These are phyloP conservation scores for Balamuthia mandrillaris DNA, from an alignment of 208 protist genomes.

Conservation along the genomic window DNA sequence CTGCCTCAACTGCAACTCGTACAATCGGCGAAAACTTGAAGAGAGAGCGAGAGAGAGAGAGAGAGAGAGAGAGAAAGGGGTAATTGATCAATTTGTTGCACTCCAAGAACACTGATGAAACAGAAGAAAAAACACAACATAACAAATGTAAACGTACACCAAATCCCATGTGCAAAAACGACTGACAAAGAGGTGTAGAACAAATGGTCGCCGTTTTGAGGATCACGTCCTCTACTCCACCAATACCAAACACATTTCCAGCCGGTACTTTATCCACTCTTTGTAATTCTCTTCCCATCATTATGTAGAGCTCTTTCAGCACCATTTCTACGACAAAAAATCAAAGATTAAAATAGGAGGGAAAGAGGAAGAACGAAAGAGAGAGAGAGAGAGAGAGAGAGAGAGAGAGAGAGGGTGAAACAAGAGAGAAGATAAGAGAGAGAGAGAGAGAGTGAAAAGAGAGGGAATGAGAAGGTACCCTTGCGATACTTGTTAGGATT, in stretches of 20 bases:
- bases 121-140: not conserved
- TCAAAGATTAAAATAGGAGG: too few relatives aligned
- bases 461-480: not conserved
- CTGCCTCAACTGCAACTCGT: constrained; percentile 89
- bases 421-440: not conserved
- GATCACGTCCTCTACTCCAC: constrained; percentile 83
- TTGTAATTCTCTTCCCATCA: constrained; percentile 91
- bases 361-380: not conserved
- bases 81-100: not conserved
- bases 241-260: constrained; percentile 86
- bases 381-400: not conserved
- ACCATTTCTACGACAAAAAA: constrained; percentile 49
- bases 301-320: constrained; percentile 67
- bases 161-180: constrained; percentile 80
- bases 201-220: constrained; percentile 91
- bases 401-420: not conserved
- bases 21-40: constrained; percentile 84
- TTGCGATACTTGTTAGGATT: constrained; percentile 54
- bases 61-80: not conserved
- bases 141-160: not conserved
- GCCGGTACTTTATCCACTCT: constrained; percentile 72
- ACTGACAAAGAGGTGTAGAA: constrained; percentile 69
- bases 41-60: not conserved
- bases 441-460: not conserved
- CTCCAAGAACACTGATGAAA: not conserved